Percentiles rank a stretch among this genome's conserved stretches.
Evolutionary conservation across 768 basidiomycete genomes (phyloP).

Genomic region (Rhizopogon vinicolor): DNA sequence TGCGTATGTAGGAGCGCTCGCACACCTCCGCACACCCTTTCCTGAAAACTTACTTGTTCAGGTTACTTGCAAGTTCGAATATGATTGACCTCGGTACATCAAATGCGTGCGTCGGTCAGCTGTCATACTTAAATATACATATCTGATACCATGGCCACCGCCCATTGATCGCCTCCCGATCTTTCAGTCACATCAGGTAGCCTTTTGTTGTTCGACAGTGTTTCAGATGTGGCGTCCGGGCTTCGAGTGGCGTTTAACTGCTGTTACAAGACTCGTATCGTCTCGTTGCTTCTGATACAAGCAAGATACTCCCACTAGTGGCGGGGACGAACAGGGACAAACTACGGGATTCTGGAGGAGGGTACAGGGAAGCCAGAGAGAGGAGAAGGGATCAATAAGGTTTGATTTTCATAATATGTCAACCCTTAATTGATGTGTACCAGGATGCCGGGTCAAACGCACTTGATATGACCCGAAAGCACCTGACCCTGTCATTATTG

Average conservation of each 20-base stretch:
- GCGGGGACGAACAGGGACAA: neutral
- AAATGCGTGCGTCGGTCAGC: neutral
- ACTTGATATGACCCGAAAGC: neutral
- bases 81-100: neutral
- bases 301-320: neutral
- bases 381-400: neutral
- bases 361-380: too few relatives aligned
- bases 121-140: neutral
- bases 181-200: neutral
- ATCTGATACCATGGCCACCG: neutral
- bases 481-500: neutral
- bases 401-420: neutral
- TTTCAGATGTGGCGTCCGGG: neutral
- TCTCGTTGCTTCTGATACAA: too few relatives aligned
- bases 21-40: neutral
- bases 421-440: neutral
- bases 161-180: neutral
- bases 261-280: too few relatives aligned
- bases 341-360: neutral
- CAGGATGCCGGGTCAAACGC: neutral
- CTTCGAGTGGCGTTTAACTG: too few relatives aligned
- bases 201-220: neutral
- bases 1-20: neutral
- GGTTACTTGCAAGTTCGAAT: neutral
- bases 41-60: neutral